phyloP scores from a whole-genome alignment of 495 filamentous ascomycete species.

The Aspergillus avenaceus region DNA sequence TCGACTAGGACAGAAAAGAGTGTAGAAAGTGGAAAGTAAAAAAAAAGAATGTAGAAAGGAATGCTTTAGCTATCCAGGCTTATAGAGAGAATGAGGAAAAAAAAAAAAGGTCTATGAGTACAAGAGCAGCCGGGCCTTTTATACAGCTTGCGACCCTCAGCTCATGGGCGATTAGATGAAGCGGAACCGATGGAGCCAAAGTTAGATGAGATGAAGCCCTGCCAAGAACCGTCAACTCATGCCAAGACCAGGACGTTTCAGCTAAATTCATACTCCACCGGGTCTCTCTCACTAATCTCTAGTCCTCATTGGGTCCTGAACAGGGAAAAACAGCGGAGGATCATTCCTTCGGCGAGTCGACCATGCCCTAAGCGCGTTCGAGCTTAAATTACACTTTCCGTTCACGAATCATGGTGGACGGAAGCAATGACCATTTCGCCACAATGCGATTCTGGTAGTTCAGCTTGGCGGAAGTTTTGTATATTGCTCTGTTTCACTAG shows the following conservation, averaged over 20 bases:
- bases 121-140: too few relatives aligned
- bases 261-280: background rate
- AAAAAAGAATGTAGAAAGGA: constrained; percentile 4
- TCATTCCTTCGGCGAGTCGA: background rate
- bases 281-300: background rate
- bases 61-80: constrained; percentile 8
- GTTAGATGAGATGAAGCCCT: constrained; percentile 7
- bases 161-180: background rate
- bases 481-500: background rate
- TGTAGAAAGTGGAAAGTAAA: constrained; percentile 7
- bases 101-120: background rate
- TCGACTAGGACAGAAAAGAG: constrained; percentile 6
- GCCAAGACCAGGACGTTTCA: constrained; percentile 6
- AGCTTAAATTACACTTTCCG: background rate
- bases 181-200: background rate
- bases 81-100: constrained; percentile 1
- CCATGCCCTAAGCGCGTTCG: background rate
- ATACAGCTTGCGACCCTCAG: background rate
- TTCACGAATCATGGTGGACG: background rate
- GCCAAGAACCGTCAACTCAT: constrained; percentile 1
- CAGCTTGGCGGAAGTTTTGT: background rate
- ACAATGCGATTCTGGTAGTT: background rate
- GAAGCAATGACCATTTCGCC: background rate
- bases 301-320: background rate
- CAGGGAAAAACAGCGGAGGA: background rate